Conservation (phyloP, 1,284 basidiomycete species). For the Thecaphora frezii region DNA sequence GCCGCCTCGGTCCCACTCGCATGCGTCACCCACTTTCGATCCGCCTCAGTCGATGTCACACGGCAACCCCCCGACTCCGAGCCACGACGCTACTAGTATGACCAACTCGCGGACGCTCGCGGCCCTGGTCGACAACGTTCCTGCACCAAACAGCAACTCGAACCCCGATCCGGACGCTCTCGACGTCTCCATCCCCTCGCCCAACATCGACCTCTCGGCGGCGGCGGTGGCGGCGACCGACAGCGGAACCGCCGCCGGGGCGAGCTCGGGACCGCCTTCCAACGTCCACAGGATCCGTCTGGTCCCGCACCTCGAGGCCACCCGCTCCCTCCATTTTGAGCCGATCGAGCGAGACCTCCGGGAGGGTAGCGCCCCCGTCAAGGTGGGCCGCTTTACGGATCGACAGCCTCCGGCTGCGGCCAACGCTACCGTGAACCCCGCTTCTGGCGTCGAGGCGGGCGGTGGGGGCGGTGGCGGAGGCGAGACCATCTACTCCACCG, state of each 20-base stretch:
- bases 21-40: constrained; percentile 10
- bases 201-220: constrained; percentile 3
- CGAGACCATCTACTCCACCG: constrained; percentile 44
- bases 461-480: background rate
- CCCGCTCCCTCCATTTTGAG: constrained; percentile 86
- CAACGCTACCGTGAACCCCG: constrained; percentile 5
- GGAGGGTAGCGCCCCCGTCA: constrained; percentile 65
- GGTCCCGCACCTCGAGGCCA: constrained; percentile 88
- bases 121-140: constrained; percentile 4
- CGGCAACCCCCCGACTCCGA: constrained; percentile 9
- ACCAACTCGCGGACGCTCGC: constrained; percentile 14
- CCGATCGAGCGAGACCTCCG: constrained; percentile 81
- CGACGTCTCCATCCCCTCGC: no score
- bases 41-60: constrained; percentile 5
- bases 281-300: constrained; percentile 68
- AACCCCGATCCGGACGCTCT: background rate
- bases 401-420: constrained; percentile 41
- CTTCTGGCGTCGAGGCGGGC: constrained; percentile 2
- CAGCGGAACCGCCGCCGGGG: background rate
- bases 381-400: constrained; percentile 90
- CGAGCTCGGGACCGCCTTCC: constrained; percentile 27
- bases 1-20: constrained; percentile 19
- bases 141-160: background rate
- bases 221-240: constrained; percentile 1
- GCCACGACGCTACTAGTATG: constrained; percentile 6